These are phyloP conservation scores for Solanum corneliomulleri DNA, from an alignment of 257 asterid genomes.

Conservation along the genomic window DNA sequence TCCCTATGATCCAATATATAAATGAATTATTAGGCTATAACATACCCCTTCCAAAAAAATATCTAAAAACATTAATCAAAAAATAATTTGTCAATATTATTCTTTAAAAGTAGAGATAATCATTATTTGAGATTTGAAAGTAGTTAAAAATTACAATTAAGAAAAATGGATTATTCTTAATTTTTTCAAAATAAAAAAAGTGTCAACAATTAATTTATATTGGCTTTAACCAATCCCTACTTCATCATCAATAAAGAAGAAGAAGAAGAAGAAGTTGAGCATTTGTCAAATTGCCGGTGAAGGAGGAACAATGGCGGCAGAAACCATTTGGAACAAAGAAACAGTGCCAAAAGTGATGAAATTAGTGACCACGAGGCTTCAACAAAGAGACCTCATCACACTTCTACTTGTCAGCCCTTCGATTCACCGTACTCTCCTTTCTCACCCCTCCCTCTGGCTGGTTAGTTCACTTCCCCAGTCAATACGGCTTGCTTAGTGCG, in stretches of 20 bases:
- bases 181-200: too few species aligned
- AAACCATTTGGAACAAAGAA: conserved; percentile 56
- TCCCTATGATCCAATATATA: not conserved
- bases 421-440: conserved; percentile 50
- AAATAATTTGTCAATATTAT: not conserved
- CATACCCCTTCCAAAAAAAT: not conserved
- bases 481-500: not conserved
- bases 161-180: not conserved
- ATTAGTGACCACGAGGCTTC: conserved; percentile 63
- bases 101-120: not conserved
- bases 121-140: too few species aligned
- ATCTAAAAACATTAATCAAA: too few species aligned
- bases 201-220: not conserved
- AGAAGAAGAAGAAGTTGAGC: not conserved
- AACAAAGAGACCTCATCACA: conserved; percentile 59
- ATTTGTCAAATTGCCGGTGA: not conserved
- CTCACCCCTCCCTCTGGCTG: conserved; percentile 77
- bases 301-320: conserved; percentile 2
- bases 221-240: not conserved
- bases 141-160: not conserved
- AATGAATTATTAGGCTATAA: not conserved
- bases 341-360: conserved; percentile 68
- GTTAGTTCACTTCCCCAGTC: conserved; percentile 6
- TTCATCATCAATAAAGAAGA: not conserved
- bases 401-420: conserved; percentile 62